Evolutionary conservation across 345 rosid genomes (phyloP), one percentile per base, ranked within the genome.

Genomic region (Eucalyptus sp.): DNA sequence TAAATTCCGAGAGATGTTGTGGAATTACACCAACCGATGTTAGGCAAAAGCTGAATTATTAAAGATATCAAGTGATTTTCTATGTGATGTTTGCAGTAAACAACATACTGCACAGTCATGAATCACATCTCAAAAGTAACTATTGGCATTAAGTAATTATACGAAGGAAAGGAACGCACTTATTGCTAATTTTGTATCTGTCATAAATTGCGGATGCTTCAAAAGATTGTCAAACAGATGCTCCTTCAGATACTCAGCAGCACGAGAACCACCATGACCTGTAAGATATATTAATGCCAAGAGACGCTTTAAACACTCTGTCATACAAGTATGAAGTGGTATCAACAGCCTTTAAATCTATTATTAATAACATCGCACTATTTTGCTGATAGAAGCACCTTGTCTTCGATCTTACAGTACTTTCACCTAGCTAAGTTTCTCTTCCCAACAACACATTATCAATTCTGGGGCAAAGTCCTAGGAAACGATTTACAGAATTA

Each of bases 231-330:
- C 95, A 95, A 98, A 97, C 87, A 98, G 96, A 91, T 97, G 98
- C 89, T 94, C 93, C 94, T 97, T 98, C 92, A 98, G 92, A 93
- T 94, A 97, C 92, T 97, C 98, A 86, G 99, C 99, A 89, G 99
- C 99, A 80, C 96, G 99, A 89, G 99, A 96, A 89, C 99, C 99
- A 88, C 99, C 99, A 93, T 98, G 99, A 89, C 99, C 99, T 98
- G 96, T 41, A 89, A 76, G 48, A 41, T 41, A 76, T 37, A 76
- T 76, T 41, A 76, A 76, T 22, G 48, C 13, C 48, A 41, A 20
- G 29, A 76, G 24, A 76, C 29, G 24, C 48, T 41, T 76, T 41
- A 20, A 76, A 41, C 20, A 76, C 27, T 71, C 14, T 41, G 84
- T 7, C 84, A 41, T 76, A 22, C 48, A 76, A 76, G 48, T 20